These are phyloP conservation scores for Cyberlindnera mrakii DNA, from an alignment of 805 yeast species.

Conservation along the genomic window DNA sequence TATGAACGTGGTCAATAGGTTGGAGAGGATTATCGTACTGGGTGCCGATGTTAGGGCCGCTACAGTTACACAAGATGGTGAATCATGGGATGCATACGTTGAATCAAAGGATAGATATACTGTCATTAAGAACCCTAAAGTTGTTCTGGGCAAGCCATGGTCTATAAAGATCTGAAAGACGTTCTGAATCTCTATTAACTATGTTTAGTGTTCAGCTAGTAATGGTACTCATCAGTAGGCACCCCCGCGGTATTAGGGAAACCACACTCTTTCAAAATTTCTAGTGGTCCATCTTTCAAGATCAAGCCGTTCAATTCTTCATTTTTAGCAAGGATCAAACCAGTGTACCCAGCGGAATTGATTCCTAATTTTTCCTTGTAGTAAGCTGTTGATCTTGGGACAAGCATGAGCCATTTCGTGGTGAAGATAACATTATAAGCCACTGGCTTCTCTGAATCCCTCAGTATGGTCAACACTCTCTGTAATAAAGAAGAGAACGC, in stretches of 20 bases:
- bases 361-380: constrained; percentile 45
- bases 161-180: constrained; percentile 18
- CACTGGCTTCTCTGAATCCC: constrained; percentile 41
- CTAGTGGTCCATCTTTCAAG: constrained; percentile 36
- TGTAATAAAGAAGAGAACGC: constrained; percentile 69
- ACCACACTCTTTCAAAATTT: constrained; percentile 60
- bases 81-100: constrained; percentile 32
- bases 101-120: constrained; percentile 15
- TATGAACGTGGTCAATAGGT: constrained; percentile 23
- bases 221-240: constrained; percentile 59
- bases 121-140: constrained; percentile 43
- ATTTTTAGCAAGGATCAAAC: constrained; percentile 71
- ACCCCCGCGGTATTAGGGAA: constrained; percentile 55
- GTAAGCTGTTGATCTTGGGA: constrained; percentile 67
- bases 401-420: constrained; percentile 73
- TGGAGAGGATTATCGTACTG: constrained; percentile 53
- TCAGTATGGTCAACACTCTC: constrained; percentile 59
- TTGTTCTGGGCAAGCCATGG: constrained; percentile 46
- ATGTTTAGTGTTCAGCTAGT: constrained; percentile 26
- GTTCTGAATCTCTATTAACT: neutral
- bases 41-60: constrained; percentile 24
- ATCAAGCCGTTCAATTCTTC: constrained; percentile 46
- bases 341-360: constrained; percentile 77
- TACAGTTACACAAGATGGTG: constrained; percentile 32
- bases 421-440: constrained; percentile 84